Evolutionary conservation across 73 alveolate species (phyloP).

Genomic region (Tetrahymena elliotti): DNA sequence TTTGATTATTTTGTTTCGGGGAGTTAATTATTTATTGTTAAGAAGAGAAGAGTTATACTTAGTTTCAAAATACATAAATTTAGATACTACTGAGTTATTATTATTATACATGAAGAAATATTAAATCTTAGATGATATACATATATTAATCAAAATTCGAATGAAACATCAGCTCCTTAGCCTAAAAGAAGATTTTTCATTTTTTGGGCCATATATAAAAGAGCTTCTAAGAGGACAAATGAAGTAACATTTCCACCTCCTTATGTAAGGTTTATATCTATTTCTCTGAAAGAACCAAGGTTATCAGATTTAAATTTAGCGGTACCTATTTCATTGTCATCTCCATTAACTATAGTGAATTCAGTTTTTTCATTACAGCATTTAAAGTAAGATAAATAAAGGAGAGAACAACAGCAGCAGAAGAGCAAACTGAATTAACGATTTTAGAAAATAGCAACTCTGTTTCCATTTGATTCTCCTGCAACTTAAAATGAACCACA

Average conservation of each 20-base stretch:
- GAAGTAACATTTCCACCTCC: background rate
- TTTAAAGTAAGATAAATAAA: background rate
- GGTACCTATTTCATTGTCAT: background rate
- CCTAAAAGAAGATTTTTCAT: background rate
- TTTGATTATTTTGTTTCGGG: background rate
- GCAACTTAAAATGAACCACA: background rate
- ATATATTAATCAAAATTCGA: background rate
- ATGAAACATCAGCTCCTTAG: background rate
- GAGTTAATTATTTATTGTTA: background rate
- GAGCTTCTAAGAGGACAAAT: background rate
- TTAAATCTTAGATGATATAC: too few relatives aligned
- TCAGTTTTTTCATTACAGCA: background rate
- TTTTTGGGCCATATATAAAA: background rate
- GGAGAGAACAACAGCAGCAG: background rate
- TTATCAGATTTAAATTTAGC: background rate
- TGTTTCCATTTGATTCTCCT: background rate
- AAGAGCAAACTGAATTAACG: background rate
- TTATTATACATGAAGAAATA: background rate
- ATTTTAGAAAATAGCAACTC: background rate
- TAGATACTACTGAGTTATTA: background rate
- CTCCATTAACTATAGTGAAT: background rate
- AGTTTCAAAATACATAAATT: background rate
- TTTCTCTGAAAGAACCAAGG: background rate
- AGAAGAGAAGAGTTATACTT: too few relatives aligned
- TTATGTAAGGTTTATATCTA: background rate